phyloP scores from a whole-genome alignment of 2,329 filamentous ascomycete species.

The Aspergillus piperis region DNA sequence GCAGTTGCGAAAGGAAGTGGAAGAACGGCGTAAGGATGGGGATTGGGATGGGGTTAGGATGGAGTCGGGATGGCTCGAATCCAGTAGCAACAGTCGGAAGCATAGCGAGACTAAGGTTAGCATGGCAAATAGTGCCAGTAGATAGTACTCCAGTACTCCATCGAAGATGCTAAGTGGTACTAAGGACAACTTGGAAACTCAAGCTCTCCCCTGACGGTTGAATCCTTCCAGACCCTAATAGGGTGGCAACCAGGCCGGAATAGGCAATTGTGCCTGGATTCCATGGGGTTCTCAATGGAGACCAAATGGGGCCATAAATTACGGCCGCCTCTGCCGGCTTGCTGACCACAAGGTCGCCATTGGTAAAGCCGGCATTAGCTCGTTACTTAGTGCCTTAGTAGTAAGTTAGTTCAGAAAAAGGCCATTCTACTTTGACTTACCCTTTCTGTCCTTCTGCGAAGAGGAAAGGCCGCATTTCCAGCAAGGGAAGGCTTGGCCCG shows the following conservation, averaged over 20 bases:
- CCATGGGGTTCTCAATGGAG: slow-evolving; percentile 6
- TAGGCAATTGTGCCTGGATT: slow-evolving; percentile 15
- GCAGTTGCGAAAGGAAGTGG: neutral
- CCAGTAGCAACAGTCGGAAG: neutral
- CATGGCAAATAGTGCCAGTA: neutral
- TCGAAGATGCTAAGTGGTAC: neutral
- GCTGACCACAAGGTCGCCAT: neutral
- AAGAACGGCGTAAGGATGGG: neutral
- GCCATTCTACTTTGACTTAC: too few relatives aligned
- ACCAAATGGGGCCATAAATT: slow-evolving; percentile 12
- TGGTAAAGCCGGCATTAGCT: too few relatives aligned
- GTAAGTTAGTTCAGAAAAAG: too few relatives aligned
- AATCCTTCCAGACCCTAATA: slow-evolving; percentile 7
- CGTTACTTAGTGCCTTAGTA: neutral
- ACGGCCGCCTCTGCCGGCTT: neutral
- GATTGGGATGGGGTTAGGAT: neutral
- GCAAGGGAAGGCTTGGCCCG: slow-evolving; percentile 14
- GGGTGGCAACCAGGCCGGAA: neutral
- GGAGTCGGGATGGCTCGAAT: neutral
- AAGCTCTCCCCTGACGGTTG: slow-evolving; percentile 2
- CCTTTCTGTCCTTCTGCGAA: neutral
- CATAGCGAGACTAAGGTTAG: neutral
- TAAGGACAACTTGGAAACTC: neutral
- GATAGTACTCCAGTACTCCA: too few relatives aligned
- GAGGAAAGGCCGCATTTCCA: neutral